Conservation (phyloP, 768 basidiomycete genomes). For the Leucosporidium creatinivorum region DNA sequence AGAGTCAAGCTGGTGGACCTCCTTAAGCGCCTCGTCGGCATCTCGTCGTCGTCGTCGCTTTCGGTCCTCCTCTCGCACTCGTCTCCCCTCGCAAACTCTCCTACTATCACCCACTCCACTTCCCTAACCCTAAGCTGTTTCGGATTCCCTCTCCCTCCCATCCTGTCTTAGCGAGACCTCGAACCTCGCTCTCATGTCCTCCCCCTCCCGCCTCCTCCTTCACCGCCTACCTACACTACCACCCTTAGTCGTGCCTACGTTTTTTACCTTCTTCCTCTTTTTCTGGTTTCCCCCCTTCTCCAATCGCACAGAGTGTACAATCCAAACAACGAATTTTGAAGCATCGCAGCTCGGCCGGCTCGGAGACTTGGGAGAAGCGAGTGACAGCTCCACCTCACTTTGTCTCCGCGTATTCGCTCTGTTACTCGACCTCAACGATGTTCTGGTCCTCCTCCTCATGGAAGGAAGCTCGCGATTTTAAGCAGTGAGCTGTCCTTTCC, state of each 20-base stretch:
- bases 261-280: not conserved
- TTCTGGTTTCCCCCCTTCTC: not conserved
- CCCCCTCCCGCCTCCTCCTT: not conserved
- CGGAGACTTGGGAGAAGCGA: no score
- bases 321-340: no score
- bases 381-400: no score
- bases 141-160: not conserved
- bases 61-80: not conserved
- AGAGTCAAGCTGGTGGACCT: slow-evolving; percentile 3
- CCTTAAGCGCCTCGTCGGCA: not conserved
- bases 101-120: no score
- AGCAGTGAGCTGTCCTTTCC: not conserved
- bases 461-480: not conserved
- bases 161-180: not conserved
- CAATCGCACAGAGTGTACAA: no score
- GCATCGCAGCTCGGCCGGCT: no score
- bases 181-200: not conserved
- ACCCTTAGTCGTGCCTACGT: not conserved
- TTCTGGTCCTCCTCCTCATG: not conserved
- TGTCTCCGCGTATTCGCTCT: no score
- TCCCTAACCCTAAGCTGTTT: not conserved
- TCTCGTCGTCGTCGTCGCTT: not conserved
- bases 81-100: not conserved
- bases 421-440: not conserved
- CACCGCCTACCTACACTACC: not conserved